A percentile compares a stretch with the other conserved stretches of the same genome.
Evolutionary conservation across 2,329 filamentous ascomycete species (phyloP).

Genomic region (Pseudopyrenochaeta lycopersici): DNA sequence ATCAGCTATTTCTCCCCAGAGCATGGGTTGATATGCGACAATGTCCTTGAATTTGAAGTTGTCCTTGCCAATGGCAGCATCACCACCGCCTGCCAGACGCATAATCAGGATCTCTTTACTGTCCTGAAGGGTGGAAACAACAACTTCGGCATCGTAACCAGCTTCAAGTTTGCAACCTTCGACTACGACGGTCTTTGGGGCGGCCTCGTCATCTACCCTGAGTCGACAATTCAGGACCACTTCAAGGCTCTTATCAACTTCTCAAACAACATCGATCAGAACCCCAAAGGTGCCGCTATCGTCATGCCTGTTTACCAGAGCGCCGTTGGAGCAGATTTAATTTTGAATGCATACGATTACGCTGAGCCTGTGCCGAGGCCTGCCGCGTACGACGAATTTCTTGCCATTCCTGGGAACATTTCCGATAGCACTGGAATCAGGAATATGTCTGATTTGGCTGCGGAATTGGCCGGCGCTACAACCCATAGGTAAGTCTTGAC

Average conservation of each 20-base stretch:
- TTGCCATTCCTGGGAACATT: conserved; percentile 33
- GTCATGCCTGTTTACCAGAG: conserved; percentile 30
- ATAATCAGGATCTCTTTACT: conserved; percentile 38
- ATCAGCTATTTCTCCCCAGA: conserved; percentile 22
- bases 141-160: conserved; percentile 49
- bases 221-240: conserved; percentile 22
- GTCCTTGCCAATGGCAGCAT: conserved; percentile 43
- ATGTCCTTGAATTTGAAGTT: conserved; percentile 42
- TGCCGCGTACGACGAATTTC: conserved; percentile 29
- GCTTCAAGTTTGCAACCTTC: conserved; percentile 34
- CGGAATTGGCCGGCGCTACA: conserved; percentile 23
- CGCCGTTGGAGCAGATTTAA: conserved; percentile 13
- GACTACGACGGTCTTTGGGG: conserved; percentile 43
- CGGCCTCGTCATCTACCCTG: conserved; percentile 38
- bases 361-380: conserved; percentile 25
- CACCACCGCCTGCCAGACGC: conserved; percentile 26
- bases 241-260: conserved; percentile 35
- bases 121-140: conserved; percentile 46
- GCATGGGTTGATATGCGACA: conserved; percentile 42
- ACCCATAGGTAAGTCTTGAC: conserved; percentile 17
- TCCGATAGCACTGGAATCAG: conserved; percentile 31
- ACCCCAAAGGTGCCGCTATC: conserved; percentile 26
- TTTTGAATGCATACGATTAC: conserved; percentile 35
- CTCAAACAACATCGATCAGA: conserved; percentile 22
- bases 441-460: conserved; percentile 34